phyloP scores from a whole-genome alignment of 495 filamentous ascomycete genomes.

The Penicillium canariense region DNA sequence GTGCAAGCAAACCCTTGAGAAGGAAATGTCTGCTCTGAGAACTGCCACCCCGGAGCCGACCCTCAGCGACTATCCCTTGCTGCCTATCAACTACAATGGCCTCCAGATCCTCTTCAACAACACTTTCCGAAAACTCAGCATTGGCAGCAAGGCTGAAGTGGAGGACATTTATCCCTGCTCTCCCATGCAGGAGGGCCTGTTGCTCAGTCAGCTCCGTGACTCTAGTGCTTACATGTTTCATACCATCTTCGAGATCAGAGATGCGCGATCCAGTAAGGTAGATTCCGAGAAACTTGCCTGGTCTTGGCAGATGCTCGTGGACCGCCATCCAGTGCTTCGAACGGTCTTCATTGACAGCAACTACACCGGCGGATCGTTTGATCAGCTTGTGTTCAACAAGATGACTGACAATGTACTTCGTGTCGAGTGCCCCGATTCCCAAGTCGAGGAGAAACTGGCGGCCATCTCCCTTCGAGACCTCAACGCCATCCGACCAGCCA shows the following conservation, averaged over 20 bases:
- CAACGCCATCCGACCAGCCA: constrained; percentile 34
- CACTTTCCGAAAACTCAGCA: constrained; percentile 48
- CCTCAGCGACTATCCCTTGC: constrained; percentile 60
- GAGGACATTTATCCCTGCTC: constrained; percentile 66
- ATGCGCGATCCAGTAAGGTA: constrained; percentile 23
- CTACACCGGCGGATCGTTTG: constrained; percentile 49
- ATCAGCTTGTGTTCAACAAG: constrained; percentile 52
- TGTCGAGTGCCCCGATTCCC: constrained; percentile 40
- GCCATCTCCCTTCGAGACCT: constrained; percentile 35
- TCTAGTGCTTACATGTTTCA: constrained; percentile 47
- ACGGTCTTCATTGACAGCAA: constrained; percentile 56
- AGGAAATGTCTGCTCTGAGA: constrained; percentile 50
- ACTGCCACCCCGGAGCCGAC: constrained; percentile 54
- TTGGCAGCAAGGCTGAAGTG: constrained; percentile 42
- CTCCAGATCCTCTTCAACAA: constrained; percentile 41
- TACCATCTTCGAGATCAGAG: constrained; percentile 45
- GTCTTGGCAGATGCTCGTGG: constrained; percentile 55
- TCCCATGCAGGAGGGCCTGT: constrained; percentile 62
- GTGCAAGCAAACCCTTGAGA: constrained; percentile 57
- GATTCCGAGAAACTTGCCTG: constrained; percentile 38
- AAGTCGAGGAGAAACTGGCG: constrained; percentile 34
- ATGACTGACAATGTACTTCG: constrained; percentile 34
- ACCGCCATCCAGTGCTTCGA: constrained; percentile 52
- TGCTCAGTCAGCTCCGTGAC: constrained; percentile 60
- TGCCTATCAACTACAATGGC: constrained; percentile 59